These are phyloP conservation scores for Gossypioides kirkii DNA, from an alignment of 345 rosid species.

Conservation along the genomic window DNA sequence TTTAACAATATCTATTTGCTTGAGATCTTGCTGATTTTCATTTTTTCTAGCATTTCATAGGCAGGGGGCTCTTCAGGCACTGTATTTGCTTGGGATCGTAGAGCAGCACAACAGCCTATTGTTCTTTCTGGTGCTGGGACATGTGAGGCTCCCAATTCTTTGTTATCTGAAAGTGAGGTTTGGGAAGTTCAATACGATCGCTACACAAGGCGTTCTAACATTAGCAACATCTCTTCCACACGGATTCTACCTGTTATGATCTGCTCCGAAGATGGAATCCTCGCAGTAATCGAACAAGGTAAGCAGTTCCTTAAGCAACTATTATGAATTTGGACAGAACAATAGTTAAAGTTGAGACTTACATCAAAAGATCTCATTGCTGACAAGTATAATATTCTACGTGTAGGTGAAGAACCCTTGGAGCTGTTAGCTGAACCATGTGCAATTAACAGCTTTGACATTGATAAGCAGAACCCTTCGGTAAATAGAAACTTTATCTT, in stretches of 20 bases:
- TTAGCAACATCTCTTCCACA: constrained; percentile 48
- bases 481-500: constrained; percentile 29
- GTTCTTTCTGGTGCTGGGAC: constrained; percentile 57
- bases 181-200: constrained; percentile 84
- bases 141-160: constrained; percentile 29
- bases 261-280: constrained; percentile 92
- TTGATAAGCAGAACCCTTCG: constrained; percentile 66
- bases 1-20: neutral
- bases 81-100: constrained; percentile 87
- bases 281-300: constrained; percentile 81
- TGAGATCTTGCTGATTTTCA: constrained; percentile 5
- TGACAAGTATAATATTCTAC: neutral
- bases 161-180: constrained; percentile 78
- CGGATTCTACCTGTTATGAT: constrained; percentile 75
- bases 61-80: constrained; percentile 88
- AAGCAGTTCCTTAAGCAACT: constrained; percentile 6
- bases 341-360: neutral
- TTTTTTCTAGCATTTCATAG: constrained; percentile 28
- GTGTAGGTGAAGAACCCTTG: constrained; percentile 58
- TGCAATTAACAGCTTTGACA: constrained; percentile 90
- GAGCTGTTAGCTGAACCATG: constrained; percentile 88
- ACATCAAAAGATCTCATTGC: neutral
- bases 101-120: constrained; percentile 47
- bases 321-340: constrained; percentile 1
- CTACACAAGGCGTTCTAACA: constrained; percentile 45